These are phyloP conservation scores for Aspergillus tanneri DNA, from an alignment of 2,329 filamentous ascomycete species.

Conservation along the genomic window DNA sequence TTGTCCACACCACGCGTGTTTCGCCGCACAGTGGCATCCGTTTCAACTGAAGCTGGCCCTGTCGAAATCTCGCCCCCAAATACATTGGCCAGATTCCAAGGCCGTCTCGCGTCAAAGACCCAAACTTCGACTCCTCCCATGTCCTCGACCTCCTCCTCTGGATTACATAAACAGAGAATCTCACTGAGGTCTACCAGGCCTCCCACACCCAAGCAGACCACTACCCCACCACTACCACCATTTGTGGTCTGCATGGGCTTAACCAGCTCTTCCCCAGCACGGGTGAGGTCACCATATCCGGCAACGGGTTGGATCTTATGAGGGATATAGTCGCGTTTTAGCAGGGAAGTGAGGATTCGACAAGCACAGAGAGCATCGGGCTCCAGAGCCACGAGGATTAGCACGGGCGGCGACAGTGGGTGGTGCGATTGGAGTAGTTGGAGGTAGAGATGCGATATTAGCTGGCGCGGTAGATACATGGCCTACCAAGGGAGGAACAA, in stretches of 20 bases:
- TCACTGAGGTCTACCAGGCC: slow-evolving; percentile 85
- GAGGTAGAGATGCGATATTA: slow-evolving; percentile 87
- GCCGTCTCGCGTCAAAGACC: slow-evolving; percentile 86
- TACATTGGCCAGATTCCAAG: slow-evolving; percentile 92
- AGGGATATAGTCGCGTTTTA: slow-evolving; percentile 95
- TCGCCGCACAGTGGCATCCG: slow-evolving; percentile 42
- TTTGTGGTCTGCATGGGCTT: slow-evolving; percentile 80
- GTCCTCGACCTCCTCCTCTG: slow-evolving; percentile 58
- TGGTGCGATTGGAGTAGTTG: slow-evolving; percentile 85
- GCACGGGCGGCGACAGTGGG: slow-evolving; percentile 83
- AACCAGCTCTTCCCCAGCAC: slow-evolving; percentile 74
- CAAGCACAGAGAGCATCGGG: slow-evolving; percentile 94
- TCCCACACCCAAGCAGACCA: slow-evolving; percentile 89
- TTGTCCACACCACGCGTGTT: slow-evolving; percentile 66
- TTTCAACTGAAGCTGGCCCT: slow-evolving; percentile 52
- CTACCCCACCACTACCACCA: slow-evolving; percentile 82
- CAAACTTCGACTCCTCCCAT: slow-evolving; percentile 90
- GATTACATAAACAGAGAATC: slow-evolving; percentile 73
- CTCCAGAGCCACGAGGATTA: slow-evolving; percentile 89
- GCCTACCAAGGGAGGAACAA: slow-evolving; percentile 26
- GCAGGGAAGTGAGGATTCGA: slow-evolving; percentile 85
- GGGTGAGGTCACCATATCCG: slow-evolving; percentile 85
- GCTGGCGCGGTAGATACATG: slow-evolving; percentile 92
- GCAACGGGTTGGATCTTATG: slow-evolving; percentile 96
- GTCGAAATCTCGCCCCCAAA: slow-evolving; percentile 69